Evolutionary conservation across 768 basidiomycete genomes (phyloP), one percentile per base, ranked within the genome.

Genomic region (Amanita muscaria): DNA sequence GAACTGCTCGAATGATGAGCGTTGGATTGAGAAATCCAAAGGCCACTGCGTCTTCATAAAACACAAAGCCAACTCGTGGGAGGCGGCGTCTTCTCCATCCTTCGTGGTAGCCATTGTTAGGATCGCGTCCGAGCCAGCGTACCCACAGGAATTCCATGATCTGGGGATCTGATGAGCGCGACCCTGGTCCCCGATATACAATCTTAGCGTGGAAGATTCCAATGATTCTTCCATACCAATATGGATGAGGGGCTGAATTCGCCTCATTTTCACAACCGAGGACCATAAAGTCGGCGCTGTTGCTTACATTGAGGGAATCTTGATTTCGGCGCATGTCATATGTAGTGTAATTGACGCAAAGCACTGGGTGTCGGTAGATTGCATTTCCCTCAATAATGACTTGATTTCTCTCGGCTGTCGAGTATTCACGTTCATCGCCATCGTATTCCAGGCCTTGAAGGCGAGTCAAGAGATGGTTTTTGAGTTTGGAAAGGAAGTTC

Each of bases 271-370:
- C 42, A 19, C 19, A n/a, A n/a, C n/a, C n/a, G n/a, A n/a, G n/a
- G n/a, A n/a, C n/a, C n/a, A n/a, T n/a, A n/a, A n/a, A n/a, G 12
- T 44, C 43, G 2, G 35, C 43, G 11, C 67, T 59, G 0, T 53
- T 61, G 0, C 52, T 14, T 1, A 64, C 58, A 23, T 71, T 68
- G 22, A 74, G 44, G 0, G 57, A 36, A 42, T 68, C 64, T 52
- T 67, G n/a, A n/a, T n/a, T n/a, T n/a, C n/a, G n/a, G n/a, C n/a
- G n/a, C n/a, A n/a, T n/a, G n/a, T n/a, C n/a, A n/a, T n/a, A n/a
- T n/a, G n/a, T n/a, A n/a, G n/a, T n/a, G n/a, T n/a, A n/a, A n/a
- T n/a, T n/a, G n/a, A 68, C 21, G 0, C 54, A 55, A 4, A 40
- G 40, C 30, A 21, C 44, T 19, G 15, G 15, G 36, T 29, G 31